Evolutionary conservation across 768 basidiomycete genomes (phyloP).

Genomic region (Mycena filopes): DNA sequence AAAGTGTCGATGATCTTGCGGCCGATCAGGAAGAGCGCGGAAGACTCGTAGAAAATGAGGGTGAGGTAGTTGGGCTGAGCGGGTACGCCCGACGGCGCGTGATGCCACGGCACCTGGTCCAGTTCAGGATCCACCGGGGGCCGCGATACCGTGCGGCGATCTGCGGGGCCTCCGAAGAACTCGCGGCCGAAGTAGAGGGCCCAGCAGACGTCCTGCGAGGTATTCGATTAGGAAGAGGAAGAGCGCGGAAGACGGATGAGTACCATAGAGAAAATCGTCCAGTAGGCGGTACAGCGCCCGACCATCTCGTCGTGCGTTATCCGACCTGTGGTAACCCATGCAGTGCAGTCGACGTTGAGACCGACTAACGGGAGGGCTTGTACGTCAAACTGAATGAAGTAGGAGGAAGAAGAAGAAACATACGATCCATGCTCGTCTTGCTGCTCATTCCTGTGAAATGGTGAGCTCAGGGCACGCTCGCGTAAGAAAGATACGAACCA

Average conservation of each 20-base stretch:
- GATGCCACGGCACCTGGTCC: constrained; percentile 46
- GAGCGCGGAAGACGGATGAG: neutral
- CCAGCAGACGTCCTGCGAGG: constrained; percentile 51
- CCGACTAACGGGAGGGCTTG: no score
- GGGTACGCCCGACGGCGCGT: constrained; percentile 41
- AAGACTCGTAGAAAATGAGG: constrained; percentile 44
- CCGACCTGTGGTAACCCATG: no score
- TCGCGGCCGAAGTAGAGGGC: constrained; percentile 57
- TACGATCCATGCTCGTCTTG: no score
- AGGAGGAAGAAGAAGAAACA: no score
- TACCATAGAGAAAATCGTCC: constrained; percentile 47
- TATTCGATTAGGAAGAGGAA: neutral
- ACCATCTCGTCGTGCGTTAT: no score
- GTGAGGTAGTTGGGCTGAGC: constrained; percentile 36
- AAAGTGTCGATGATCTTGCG: constrained; percentile 45
- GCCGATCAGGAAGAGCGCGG: constrained; percentile 44
- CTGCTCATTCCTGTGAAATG: no score
- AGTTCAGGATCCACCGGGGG: constrained; percentile 46
- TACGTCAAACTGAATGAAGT: no score
- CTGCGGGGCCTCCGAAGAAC: constrained; percentile 41
- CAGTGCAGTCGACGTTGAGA: no score
- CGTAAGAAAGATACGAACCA: constrained; percentile 10
- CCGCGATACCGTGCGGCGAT: constrained; percentile 39
- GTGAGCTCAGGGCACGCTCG: no score
- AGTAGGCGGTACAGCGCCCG: no score